phyloP scores from a whole-genome alignment of 306 rosid genomes.

The Cicer chorassanicum region DNA sequence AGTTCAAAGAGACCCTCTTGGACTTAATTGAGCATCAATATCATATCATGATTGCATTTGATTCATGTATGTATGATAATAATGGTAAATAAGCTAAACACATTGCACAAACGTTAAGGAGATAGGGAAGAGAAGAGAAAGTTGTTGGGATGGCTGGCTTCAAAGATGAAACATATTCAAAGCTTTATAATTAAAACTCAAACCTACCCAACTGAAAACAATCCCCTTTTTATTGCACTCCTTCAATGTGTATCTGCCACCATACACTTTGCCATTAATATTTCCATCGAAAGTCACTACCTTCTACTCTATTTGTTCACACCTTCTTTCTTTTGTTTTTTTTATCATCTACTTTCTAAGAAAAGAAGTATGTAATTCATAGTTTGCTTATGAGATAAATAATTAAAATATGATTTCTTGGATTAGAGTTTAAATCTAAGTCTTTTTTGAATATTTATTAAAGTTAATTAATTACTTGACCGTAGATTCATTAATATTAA shows the following conservation, averaged over 20 bases:
- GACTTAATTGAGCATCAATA: slow-evolving; percentile 60
- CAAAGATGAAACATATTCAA: slow-evolving; percentile 47
- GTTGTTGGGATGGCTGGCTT: slow-evolving; percentile 31
- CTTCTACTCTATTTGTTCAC: slow-evolving; percentile 11
- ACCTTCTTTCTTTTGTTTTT: too few species aligned
- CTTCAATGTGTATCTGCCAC: slow-evolving; percentile 85
- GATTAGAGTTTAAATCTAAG: too few species aligned
- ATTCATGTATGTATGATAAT: slow-evolving; percentile 49
- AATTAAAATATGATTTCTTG: too few species aligned
- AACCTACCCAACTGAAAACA: slow-evolving; percentile 87
- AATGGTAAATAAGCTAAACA: slow-evolving; percentile 1
- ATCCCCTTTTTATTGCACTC: slow-evolving; percentile 65
- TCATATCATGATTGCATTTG: slow-evolving; percentile 79
- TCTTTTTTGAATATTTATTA: too few species aligned
- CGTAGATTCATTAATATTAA: too few species aligned
- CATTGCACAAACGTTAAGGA: slow-evolving; percentile 49
- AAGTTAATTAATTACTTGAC: too few species aligned
- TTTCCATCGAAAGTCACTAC: slow-evolving; percentile 51
- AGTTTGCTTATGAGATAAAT: too few species aligned
- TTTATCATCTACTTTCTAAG: too few species aligned
- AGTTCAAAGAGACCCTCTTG: slow-evolving; percentile 40
- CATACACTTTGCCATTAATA: slow-evolving; percentile 64
- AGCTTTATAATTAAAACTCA: slow-evolving; percentile 59
- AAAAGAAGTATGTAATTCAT: too few species aligned
- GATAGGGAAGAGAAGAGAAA: slow-evolving; percentile 39